Evolutionary conservation across 345 rosid species (phyloP).

Genomic region (Salix caprea): DNA sequence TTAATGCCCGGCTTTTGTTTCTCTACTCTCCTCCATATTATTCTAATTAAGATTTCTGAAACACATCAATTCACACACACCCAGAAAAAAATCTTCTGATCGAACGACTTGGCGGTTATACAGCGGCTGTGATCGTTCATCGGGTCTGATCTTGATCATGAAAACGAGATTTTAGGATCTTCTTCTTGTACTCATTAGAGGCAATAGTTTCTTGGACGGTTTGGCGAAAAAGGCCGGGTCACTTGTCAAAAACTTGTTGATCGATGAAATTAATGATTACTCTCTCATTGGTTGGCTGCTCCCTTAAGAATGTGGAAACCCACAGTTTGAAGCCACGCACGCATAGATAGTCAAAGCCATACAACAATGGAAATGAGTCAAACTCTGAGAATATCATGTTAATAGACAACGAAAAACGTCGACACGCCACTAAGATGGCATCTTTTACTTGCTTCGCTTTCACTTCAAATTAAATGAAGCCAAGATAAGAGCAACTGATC

Average conservation of each 20-base stretch:
- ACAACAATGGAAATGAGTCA: slow-evolving; percentile 23
- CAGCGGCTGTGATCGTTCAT: too few relatives aligned
- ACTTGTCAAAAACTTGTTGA: not conserved
- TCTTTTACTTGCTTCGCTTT: slow-evolving; percentile 18
- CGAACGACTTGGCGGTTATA: too few relatives aligned
- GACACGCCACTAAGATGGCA: slow-evolving; percentile 22
- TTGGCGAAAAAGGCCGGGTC: not conserved
- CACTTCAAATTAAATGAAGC: slow-evolving; percentile 12
- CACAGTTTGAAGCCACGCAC: not conserved
- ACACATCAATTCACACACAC: too few relatives aligned
- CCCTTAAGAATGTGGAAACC: slow-evolving; percentile 3
- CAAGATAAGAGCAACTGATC: slow-evolving; percentile 5
- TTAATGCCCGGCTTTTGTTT: too few relatives aligned
- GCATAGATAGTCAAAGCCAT: slow-evolving; percentile 14
- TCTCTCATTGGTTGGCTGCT: not conserved
- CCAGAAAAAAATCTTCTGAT: too few relatives aligned
- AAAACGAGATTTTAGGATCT: too few relatives aligned
- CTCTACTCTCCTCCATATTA: too few relatives aligned
- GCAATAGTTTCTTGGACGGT: slow-evolving; percentile 7
- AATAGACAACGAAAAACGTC: slow-evolving; percentile 17
- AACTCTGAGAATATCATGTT: slow-evolving; percentile 7
- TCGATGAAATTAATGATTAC: not conserved
- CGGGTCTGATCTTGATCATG: too few relatives aligned
- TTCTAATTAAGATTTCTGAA: too few relatives aligned
- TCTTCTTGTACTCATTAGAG: not conserved